These are phyloP conservation scores for Chrysosporium keratinophilum DNA, from an alignment of 2,329 filamentous ascomycete species.

Conservation along the genomic window DNA sequence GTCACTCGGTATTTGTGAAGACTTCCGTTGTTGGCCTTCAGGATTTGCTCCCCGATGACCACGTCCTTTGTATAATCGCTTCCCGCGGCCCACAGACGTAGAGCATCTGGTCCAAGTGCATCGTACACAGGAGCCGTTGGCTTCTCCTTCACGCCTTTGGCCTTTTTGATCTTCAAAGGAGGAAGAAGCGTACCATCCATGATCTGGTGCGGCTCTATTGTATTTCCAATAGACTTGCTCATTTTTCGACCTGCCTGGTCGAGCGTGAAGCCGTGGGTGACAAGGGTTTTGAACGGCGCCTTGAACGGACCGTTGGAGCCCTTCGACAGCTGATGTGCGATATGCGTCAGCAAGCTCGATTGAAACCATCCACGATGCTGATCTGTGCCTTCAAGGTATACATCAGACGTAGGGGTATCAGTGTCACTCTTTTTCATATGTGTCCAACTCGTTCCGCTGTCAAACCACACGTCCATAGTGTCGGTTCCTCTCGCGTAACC, in stretches of 20 bases:
- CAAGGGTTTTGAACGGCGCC: constrained; percentile 76
- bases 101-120: constrained; percentile 70
- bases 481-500: constrained; percentile 68
- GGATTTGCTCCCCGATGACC: constrained; percentile 63
- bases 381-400: constrained; percentile 89
- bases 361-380: constrained; percentile 99
- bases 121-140: constrained; percentile 44
- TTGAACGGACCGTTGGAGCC: constrained; percentile 25
- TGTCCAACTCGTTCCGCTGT: constrained; percentile 91
- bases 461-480: constrained; percentile 99
- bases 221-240: constrained; percentile 94
- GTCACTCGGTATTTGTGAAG: constrained; percentile 82
- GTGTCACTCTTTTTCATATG: constrained; percentile 32
- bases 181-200: constrained; percentile 73
- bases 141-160: constrained; percentile 39
- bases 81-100: constrained; percentile 83
- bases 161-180: constrained; percentile 54
- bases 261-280: constrained; percentile 91
- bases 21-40: constrained; percentile 64
- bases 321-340: constrained; percentile 47
- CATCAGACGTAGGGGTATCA: constrained; percentile 50
- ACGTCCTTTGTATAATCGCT: constrained; percentile 88
- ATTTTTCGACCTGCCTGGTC: constrained; percentile 91
- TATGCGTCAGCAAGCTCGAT: constrained; percentile 79
- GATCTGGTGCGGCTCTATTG: constrained; percentile 68